These are phyloP conservation scores for Chrysochromulina tobinii DNA, from an alignment of 78 protist genomes.

Conservation along the genomic window DNA sequence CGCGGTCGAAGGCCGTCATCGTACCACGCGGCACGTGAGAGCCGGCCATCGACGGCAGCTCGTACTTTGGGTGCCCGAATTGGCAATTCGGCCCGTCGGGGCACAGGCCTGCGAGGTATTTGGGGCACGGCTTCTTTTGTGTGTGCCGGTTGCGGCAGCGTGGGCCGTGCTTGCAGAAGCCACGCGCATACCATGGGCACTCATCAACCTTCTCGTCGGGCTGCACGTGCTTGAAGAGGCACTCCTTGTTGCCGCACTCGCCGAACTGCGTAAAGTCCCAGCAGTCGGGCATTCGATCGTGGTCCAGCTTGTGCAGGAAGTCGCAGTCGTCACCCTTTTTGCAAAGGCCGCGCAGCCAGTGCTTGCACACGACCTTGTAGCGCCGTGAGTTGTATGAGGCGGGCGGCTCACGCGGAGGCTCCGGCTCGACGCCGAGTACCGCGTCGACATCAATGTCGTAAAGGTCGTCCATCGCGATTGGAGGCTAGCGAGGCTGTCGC, in stretches of 20 bases:
- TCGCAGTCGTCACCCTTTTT: constrained; percentile 89
- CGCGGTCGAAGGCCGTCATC: background rate
- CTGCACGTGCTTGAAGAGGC: constrained; percentile 76
- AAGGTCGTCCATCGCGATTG: background rate
- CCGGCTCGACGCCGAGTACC: background rate
- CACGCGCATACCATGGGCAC: constrained; percentile 86
- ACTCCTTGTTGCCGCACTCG: constrained; percentile 77
- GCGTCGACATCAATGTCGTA: background rate
- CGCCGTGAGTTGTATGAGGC: background rate
- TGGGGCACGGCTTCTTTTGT: constrained; percentile 60
- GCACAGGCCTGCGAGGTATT: constrained; percentile 85
- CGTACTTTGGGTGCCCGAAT: constrained; percentile 54
- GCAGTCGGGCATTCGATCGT: constrained; percentile 85
- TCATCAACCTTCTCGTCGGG: constrained; percentile 73
- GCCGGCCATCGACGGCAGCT: background rate
- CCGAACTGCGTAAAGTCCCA: constrained; percentile 61
- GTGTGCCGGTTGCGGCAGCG: constrained; percentile 74
- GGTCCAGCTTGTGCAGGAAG: constrained; percentile 82
- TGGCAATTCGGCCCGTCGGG: constrained; percentile 84
- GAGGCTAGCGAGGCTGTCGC: no score
- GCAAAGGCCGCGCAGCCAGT: constrained; percentile 90
- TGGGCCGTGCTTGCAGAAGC: constrained; percentile 84
- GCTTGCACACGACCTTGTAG: constrained; percentile 80
- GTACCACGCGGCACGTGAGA: background rate
- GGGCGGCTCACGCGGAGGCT: background rate